Conservation (phyloP, 1,139 yeast species). For the Kodamaea arcana region DNA sequence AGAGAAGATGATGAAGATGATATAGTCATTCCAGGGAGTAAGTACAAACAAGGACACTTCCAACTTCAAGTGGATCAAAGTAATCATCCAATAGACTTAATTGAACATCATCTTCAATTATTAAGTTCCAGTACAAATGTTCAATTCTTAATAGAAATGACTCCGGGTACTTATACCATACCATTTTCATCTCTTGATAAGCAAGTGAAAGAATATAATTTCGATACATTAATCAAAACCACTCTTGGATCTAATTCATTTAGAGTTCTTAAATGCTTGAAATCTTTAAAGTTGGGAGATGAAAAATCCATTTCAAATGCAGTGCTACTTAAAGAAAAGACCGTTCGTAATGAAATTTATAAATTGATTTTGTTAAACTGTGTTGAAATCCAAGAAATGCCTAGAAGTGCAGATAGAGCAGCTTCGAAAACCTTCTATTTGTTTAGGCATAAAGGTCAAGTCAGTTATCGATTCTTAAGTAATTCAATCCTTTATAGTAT, state of each 20-base stretch:
- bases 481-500: slow-evolving; percentile 40
- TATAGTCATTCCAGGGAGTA: slow-evolving; percentile 2
- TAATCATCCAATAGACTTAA: slow-evolving; percentile 17
- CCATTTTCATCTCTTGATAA: slow-evolving; percentile 42
- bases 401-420: slow-evolving; percentile 86
- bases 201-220: slow-evolving; percentile 49
- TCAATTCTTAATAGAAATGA: slow-evolving; percentile 25
- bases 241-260: slow-evolving; percentile 56
- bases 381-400: slow-evolving; percentile 83
- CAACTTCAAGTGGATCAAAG: slow-evolving; percentile 20
- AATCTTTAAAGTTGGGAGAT: slow-evolving; percentile 67
- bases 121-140: slow-evolving; percentile 29
- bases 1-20: not conserved
- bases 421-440: slow-evolving; percentile 84
- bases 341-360: slow-evolving; percentile 63
- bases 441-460: slow-evolving; percentile 66
- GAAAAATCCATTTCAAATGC: slow-evolving; percentile 78
- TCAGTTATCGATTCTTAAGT: slow-evolving; percentile 49
- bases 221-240: slow-evolving; percentile 57
- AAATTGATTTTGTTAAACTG: slow-evolving; percentile 55
- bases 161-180: slow-evolving; percentile 40
- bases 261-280: slow-evolving; percentile 64
- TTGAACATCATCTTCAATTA: slow-evolving; percentile 49
- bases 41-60: not conserved
- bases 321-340: slow-evolving; percentile 72